Evolutionary conservation across 1,139 yeast genomes (phyloP), one percentile per base, ranked within the genome.

Genomic region (Geotrichum carabidarum): DNA sequence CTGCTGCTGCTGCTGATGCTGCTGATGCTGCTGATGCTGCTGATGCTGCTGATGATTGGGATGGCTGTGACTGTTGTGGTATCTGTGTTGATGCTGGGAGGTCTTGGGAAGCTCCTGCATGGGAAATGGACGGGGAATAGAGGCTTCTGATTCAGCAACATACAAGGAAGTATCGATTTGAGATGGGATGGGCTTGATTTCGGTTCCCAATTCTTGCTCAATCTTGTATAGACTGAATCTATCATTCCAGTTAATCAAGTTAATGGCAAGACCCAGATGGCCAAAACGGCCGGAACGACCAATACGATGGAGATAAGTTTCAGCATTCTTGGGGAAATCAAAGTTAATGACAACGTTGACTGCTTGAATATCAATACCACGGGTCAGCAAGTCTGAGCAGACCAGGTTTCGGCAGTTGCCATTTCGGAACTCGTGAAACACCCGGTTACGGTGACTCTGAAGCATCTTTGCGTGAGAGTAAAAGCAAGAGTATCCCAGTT

Each of bases 261-360:
- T 94, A 68, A 93, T 90, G 45, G 99, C 99, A 70, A 93, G 80
- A 78, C 99, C 99, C 68, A 91, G 82, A 71, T 93, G 99, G 63
- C 99, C 99, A 70, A 89, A 93, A 78, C 99, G 87, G 64, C 99
- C 99, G 4, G 97, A 89, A 77, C 99, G 90, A 78, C 99, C 98
- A 67, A 93, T 93, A 80, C 99, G 86, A 74, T 93, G 99, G 65
- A 93, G 80, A 72, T 93, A 93, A 45, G 98, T 93, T 73, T 93
- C 99, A 9, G 98, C 97, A 57, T 88, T 89, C 72, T 91, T 93
- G 59, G 99, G 99, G 83, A 93, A 93, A 73, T 93, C 99, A 71
- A 93, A 93, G 74, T 93, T 93, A 66, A 93, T 88, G 55, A 93
- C 99, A 50, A 93, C 98, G 68, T 93, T 93, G 61, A 93, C 99